Base-by-base conservation (phyloP, 177 flowering plant genomes). In the Vitis hybrid region DNA sequence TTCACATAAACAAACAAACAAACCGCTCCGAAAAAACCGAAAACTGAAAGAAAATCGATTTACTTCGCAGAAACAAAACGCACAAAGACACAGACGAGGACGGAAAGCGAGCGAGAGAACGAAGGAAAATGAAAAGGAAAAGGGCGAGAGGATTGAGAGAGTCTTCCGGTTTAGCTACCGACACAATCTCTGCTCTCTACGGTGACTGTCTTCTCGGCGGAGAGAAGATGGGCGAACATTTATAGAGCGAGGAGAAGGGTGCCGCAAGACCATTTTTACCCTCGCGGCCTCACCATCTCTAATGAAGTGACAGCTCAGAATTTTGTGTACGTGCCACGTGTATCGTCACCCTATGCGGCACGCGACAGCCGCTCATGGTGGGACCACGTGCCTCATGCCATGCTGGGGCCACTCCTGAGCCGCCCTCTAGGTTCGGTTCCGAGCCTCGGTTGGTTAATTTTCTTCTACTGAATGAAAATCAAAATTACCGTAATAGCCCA, bases 351-450 rank as follows among this genome's bases (percentile, higher is more conserved):
- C 83, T 81, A 85, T 81, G 90, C 93, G 90, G 90, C 97, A 82
- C 82, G 84, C 80, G 84, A 82, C 85, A 84, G 81, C 93, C 92
- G 87, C 81, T 82, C 81, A 64, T 76, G 79, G 83, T 66, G 81
- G 86, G 88, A 7, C 84, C 78, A 27, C 35, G 2, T 8, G 5
- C 5, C 35, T 4, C n/a, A 3, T 13, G 52, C 57, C 27, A 19
- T 4, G 3, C 40, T 8, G 21, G 9, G 30, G 14, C 7, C 14
- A 4, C 46, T 40, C 6, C 55, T 30, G 2, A 52, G 83, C 85
- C 84, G 80, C 80, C 81, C 80, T 52, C 50, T 71, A 76, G 89
- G 72, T 75, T 85, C 86, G 89, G 88, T 40, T 63, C 87, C 89
- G 80, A 86, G 79, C 86, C 88, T 85, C 83, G 81, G 72, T 87